A percentile compares a stretch with the other conserved stretches of the same genome.
phyloP scores from a whole-genome alignment of 306 rosid species.

The Delonix regia region DNA sequence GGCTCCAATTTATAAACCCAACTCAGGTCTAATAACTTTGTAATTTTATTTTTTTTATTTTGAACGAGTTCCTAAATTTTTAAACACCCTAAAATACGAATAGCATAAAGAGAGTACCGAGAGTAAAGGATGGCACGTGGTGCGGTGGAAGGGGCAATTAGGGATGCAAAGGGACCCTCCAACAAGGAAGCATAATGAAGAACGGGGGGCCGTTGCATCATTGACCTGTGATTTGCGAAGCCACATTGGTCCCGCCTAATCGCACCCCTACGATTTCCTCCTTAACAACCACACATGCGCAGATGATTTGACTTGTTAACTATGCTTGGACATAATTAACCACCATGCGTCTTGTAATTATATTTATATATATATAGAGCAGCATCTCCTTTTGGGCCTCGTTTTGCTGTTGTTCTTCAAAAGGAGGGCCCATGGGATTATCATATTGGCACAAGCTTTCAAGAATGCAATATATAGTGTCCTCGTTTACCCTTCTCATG shows the following conservation, averaged over 20 bases:
- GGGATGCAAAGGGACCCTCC: too few relatives aligned
- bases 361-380: too few relatives aligned
- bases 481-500: slow-evolving; percentile 34
- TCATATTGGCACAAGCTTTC: too few relatives aligned
- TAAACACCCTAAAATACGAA: too few relatives aligned
- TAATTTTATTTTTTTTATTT: too few relatives aligned
- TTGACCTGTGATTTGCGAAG: slow-evolving; percentile 41
- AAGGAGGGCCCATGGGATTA: neutral
- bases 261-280: slow-evolving; percentile 36
- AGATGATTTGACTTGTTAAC: slow-evolving; percentile 49
- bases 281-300: slow-evolving; percentile 52
- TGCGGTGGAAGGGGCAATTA: too few relatives aligned
- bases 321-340: slow-evolving; percentile 27
- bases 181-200: neutral
- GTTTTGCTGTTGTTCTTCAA: neutral
- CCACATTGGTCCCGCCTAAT: slow-evolving; percentile 52
- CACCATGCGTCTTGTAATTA: neutral
- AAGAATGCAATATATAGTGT: neutral
- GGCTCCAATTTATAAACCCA: too few relatives aligned
- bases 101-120: too few relatives aligned
- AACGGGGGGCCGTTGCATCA: slow-evolving; percentile 41
- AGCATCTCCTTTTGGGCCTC: neutral
- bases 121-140: too few relatives aligned
- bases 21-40: too few relatives aligned
- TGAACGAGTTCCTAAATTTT: too few relatives aligned